phyloP scores from a whole-genome alignment of 768 basidiomycete species.

The Podaxis carcinomalis region DNA sequence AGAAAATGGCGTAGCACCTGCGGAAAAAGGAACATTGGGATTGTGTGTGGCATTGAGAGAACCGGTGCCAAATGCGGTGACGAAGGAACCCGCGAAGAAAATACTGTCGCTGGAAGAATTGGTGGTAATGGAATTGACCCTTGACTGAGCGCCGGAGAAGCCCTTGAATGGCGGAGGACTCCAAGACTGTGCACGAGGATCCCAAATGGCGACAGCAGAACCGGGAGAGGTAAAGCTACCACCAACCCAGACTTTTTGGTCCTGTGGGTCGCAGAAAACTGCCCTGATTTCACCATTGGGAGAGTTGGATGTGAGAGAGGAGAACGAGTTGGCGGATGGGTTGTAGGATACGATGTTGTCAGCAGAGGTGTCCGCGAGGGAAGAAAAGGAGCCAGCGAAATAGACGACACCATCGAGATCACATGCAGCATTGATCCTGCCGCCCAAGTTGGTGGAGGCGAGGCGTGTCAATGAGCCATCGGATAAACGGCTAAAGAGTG shows the following conservation, averaged over 20 bases:
- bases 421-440: constrained; percentile 73
- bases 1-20: constrained; percentile 80
- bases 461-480: constrained; percentile 67
- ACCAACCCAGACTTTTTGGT: constrained; percentile 71
- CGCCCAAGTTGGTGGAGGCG: constrained; percentile 78
- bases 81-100: constrained; percentile 87
- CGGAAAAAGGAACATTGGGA: constrained; percentile 80
- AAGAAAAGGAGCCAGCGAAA: constrained; percentile 80
- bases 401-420: constrained; percentile 65
- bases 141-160: constrained; percentile 61
- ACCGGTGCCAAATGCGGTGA: constrained; percentile 65
- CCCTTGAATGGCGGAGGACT: constrained; percentile 77
- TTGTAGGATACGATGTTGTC: constrained; percentile 78
- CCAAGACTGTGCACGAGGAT: constrained; percentile 63
- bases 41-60: constrained; percentile 65
- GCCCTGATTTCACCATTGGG: constrained; percentile 73
- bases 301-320: constrained; percentile 60
- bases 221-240: constrained; percentile 71
- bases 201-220: constrained; percentile 68
- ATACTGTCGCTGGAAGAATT: constrained; percentile 70
- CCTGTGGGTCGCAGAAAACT: constrained; percentile 70
- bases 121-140: constrained; percentile 72
- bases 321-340: constrained; percentile 50
- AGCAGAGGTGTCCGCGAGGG: constrained; percentile 55
- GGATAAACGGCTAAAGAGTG: constrained; percentile 60